Base-by-base conservation (phyloP, 768 basidiomycete genomes). In the Vararia minispora region DNA sequence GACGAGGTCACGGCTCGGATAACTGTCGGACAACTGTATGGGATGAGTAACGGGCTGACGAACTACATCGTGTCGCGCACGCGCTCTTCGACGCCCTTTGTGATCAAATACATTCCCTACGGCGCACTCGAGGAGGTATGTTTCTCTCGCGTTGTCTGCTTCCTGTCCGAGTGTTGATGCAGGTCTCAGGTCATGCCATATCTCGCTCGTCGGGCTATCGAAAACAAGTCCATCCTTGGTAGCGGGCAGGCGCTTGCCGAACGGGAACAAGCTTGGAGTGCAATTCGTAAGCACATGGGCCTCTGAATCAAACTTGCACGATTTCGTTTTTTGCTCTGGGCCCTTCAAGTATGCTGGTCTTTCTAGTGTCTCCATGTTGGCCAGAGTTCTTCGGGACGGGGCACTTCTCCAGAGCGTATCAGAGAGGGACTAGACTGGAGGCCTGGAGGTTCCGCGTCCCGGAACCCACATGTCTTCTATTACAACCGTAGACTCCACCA, bases 191-290 rank as follows among this genome's bases (percentile, higher is more conserved):
- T 89, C 8, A 80, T 95, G 76, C 90, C 92, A 0, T 97, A 94
- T 56, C 71, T 95, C 7, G 71, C 80, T 28, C 71, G 90, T 23
- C 69, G 92, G 12, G 91, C 90, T 1, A 78, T 90, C 31, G 91
- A 95, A 74, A 95, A 97, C 64, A 92, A 89, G 58, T 79, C 80
- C 0, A 69, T 95, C 2, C 71, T 97, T 20, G 83, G 80, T 12
- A 64, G 71, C 14, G 83, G 81, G 1, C 75, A 68, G 10, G 87
- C 88, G 0, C 58, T 59, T 2, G 64, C 65, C 17, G 86, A 88
- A 56, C 62, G 80, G 17, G 57, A 56, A 41, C 55, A 75, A 22
- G 76, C 78, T 2, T 68, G 67, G 31, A 52, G 52, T 9, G 72
- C 74, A 51, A 68, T 87, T 28, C 58, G 67, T 61, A 62, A 60